Conservation (phyloP, 345 rosid species). For the sweet orange (Citrus sinensis) region DVS_A1.0 CM039161.1:16598001-16598500, state of each 20-base stretch:
- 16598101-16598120: slow-evolving; percentile 81
- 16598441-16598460: too few species aligned
- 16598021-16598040: slow-evolving; percentile 90
- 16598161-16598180: not conserved
- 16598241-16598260: slow-evolving; percentile 19
- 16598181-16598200: not conserved
- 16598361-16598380: too few species aligned
- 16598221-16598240: not conserved
- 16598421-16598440: too few species aligned
- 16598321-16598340: slow-evolving; percentile 34
- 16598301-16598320: slow-evolving; percentile 27
- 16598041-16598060: slow-evolving; percentile 96
- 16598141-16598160: slow-evolving; percentile 65
- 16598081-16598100: slow-evolving; percentile 91
- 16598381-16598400: too few species aligned
- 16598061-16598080: slow-evolving; percentile 90
- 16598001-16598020: slow-evolving; percentile 41
- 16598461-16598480: too few species aligned
- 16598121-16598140: slow-evolving; percentile 60
- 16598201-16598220: not conserved
- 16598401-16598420: too few species aligned
- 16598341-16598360: slow-evolving; percentile 42
- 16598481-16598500: too few species aligned
- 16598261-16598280: slow-evolving; percentile 36
- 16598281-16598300: slow-evolving; percentile 19